phyloP scores from a whole-genome alignment of 148 eudicot genomes.

The Rhododendron kiyosumense region DNA sequence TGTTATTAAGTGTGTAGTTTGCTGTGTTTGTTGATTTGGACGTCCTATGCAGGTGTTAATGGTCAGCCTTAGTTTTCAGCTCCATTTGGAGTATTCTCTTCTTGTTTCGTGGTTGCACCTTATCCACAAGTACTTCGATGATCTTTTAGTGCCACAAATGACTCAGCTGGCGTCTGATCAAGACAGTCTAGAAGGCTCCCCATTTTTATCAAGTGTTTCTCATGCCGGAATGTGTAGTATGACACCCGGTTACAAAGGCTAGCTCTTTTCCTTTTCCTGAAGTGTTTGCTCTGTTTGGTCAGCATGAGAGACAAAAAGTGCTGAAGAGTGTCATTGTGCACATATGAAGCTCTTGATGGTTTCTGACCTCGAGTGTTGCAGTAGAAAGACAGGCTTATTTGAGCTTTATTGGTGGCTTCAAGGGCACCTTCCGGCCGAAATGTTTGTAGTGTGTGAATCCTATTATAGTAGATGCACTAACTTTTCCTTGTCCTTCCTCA shows the following conservation, averaged over 20 bases:
- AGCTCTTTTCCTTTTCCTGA: conserved; percentile 60
- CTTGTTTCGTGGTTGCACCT: conserved; percentile 56
- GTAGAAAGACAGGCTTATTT: conserved; percentile 38
- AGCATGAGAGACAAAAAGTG: conserved; percentile 24
- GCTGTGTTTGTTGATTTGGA: conserved; percentile 5
- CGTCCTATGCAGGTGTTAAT: conserved; percentile 59
- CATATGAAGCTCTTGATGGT: conserved; percentile 19
- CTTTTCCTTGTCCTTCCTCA: conserved; percentile 62
- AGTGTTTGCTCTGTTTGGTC: conserved; percentile 55
- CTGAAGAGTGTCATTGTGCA: conserved; percentile 27
- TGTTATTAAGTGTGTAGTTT: not conserved
- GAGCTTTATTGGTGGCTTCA: conserved; percentile 68
- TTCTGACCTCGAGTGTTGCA: conserved; percentile 21
- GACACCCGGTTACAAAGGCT: conserved; percentile 56
- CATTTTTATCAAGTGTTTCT: conserved; percentile 38
- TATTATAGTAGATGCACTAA: conserved; percentile 38
- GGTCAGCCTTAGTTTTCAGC: conserved; percentile 57
- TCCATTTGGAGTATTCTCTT: conserved; percentile 27
- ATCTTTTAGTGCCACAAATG: conserved; percentile 49
- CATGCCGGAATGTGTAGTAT: conserved; percentile 17
- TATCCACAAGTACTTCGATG: conserved; percentile 51
- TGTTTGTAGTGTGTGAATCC: conserved; percentile 19
- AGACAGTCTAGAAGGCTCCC: conserved; percentile 64
- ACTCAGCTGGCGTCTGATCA: conserved; percentile 22
- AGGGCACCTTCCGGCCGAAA: conserved; percentile 37